Percentiles rank a stretch among this genome's conserved stretches.
These are phyloP conservation scores for Lodderomyces jiufengensis DNA, from an alignment of 1,139 yeast genomes.

Conservation along the genomic window DNA sequence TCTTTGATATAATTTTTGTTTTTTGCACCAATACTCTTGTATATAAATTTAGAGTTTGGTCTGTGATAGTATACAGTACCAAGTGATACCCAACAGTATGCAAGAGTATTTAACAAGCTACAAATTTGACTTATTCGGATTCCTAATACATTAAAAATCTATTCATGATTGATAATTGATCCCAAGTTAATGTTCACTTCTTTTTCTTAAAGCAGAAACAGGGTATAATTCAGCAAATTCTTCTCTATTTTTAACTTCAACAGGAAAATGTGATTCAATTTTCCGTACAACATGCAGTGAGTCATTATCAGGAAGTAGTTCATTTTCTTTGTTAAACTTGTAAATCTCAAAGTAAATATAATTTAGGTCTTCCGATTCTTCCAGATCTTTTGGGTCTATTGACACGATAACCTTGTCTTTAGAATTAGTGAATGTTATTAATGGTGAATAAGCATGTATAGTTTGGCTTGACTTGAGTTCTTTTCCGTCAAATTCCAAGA, in stretches of 20 bases:
- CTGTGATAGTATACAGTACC: no score
- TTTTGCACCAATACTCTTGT: no score
- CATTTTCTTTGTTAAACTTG: slow-evolving; percentile 15
- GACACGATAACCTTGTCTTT: slow-evolving; percentile 39
- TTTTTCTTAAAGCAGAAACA: slow-evolving; percentile 65
- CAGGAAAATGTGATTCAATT: slow-evolving; percentile 24
- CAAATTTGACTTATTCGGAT: no score
- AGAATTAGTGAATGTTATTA: slow-evolving; percentile 25
- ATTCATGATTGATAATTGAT: no score
- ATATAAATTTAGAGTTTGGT: no score
- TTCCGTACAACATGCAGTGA: slow-evolving; percentile 14
- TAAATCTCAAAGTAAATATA: slow-evolving; percentile 28
- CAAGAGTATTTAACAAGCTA: no score
- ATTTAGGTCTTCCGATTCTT: no score
- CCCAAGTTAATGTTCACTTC: slow-evolving; percentile 83
- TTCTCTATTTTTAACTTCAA: slow-evolving; percentile 33
- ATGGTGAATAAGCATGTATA: slow-evolving; percentile 20
- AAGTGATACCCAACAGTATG: no score
- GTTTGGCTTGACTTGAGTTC: slow-evolving; percentile 24
- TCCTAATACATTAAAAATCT: no score
- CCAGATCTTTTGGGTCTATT: slow-evolving; percentile 45
- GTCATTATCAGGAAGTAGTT: slow-evolving; percentile 7
- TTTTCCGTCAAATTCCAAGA: slow-evolving; percentile 32
- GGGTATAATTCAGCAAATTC: slow-evolving; percentile 65
- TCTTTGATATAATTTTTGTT: no score